Percentiles rank a stretch among this genome's conserved stretches.
phyloP scores from a whole-genome alignment of 139 green algal genomes.

The Chlamydomonas urium region DNA sequence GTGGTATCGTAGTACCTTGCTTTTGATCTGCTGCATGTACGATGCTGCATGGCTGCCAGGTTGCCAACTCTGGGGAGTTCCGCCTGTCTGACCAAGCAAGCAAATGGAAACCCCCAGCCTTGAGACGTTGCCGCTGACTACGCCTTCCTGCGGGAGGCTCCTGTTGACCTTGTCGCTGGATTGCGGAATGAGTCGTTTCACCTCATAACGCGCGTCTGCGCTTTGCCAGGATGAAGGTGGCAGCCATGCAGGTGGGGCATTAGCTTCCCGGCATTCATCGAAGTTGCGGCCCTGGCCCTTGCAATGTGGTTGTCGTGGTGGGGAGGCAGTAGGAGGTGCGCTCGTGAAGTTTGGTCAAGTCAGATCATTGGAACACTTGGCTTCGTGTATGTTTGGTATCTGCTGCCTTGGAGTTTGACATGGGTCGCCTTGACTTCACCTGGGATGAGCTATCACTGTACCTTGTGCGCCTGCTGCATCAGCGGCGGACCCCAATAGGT shows the following conservation, averaged over 20 bases:
- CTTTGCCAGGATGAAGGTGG: slow-evolving; percentile 53
- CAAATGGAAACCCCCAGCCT: slow-evolving; percentile 66
- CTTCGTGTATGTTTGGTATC: background rate
- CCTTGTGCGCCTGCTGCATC: slow-evolving; percentile 35
- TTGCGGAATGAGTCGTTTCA: slow-evolving; percentile 73
- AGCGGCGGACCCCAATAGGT: too few relatives aligned
- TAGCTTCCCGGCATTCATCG: too few relatives aligned
- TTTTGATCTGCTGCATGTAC: slow-evolving; percentile 6
- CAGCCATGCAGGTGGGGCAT: slow-evolving; percentile 44
- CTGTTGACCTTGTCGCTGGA: slow-evolving; percentile 84
- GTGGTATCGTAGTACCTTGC: too few relatives aligned
- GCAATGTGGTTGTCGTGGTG: too few relatives aligned
- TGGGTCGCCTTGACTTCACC: slow-evolving; percentile 90
- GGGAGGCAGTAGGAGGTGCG: too few relatives aligned
- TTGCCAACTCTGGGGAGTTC: slow-evolving; percentile 52
- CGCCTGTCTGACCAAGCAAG: slow-evolving; percentile 82
- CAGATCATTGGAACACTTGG: background rate
- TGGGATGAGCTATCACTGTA: slow-evolving; percentile 62
- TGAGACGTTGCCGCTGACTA: slow-evolving; percentile 71
- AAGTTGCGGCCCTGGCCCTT: background rate
- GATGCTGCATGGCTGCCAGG: slow-evolving; percentile 55
- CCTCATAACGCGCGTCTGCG: slow-evolving; percentile 57
- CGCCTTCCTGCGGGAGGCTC: slow-evolving; percentile 52
- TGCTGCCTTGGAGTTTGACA: slow-evolving; percentile 67
- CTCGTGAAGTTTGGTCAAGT: too few relatives aligned